Evolutionary conservation across 2,329 filamentous ascomycete genomes (phyloP), one percentile per base, ranked within the genome.

Genomic region (Blastomyces gilchristii): DNA sequence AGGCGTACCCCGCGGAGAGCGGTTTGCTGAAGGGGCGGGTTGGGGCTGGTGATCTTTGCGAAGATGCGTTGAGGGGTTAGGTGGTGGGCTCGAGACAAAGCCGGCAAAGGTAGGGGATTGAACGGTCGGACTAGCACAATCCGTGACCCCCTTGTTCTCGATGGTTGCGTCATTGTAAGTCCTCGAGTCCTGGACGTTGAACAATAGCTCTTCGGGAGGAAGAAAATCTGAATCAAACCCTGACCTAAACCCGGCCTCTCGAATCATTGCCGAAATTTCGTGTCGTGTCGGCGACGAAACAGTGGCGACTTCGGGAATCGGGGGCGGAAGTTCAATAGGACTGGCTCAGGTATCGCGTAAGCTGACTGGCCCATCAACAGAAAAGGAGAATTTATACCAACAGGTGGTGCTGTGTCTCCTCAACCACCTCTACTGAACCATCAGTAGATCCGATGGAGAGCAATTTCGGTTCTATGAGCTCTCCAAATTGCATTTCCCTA

Each of bases 401-500:
- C 74, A 71, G 69, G 70, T 69, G 75, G 68, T 73, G 69, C 68
- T 69, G 65, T 59, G 68, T 67, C 65, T 71, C 71, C 65, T 66
- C 67, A 63, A 69, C 66, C 59, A 70, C 67, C 65, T 69, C 64
- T 62, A 74, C 67, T 58, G 66, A 43, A 63, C 62, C 16, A 43
- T 63, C 59, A n/a, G 57, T 14, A 28, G 65, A 58, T 63, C 73
- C 75, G 65, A 77, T 73, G 62, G 80, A 82, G 18, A 91, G 72
- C 65, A 93, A 77, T 68, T 86, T 87, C 0, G 87, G 83, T 49
- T 91, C 86, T 47, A 85, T 81, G 71, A 94, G 79, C 28, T 90
- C 86, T 2, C 72, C 71, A 74, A 88, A 87, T 0, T 73, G 69
- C 39, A 91, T 64, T 7, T 79, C 79, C n/a, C 86, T 81, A 58